Conservation (phyloP, 164 flowering plant species). For the Annona squamosa region DNA sequence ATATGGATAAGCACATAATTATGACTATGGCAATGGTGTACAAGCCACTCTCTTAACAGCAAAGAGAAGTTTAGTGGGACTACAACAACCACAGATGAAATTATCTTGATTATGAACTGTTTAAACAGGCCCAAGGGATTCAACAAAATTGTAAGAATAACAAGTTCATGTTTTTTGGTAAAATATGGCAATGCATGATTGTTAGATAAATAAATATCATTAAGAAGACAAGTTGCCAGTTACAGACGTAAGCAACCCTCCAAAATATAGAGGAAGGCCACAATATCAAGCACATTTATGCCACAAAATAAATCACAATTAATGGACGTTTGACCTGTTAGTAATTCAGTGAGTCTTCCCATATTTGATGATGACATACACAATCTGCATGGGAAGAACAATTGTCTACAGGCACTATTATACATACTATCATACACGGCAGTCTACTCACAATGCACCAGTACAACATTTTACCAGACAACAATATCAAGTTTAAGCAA, state of each 20-base stretch:
- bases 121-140: no score
- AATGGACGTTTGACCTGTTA: neutral
- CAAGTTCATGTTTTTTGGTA: neutral
- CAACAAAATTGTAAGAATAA: neutral
- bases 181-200: neutral
- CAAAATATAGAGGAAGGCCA: neutral
- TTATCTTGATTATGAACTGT: no score
- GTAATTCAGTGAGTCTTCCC: neutral
- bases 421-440: neutral
- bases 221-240: neutral
- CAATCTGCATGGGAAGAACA: neutral
- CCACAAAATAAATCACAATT: neutral
- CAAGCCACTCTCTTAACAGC: neutral
- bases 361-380: neutral
- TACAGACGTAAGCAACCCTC: neutral
- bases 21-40: neutral
- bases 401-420: neutral
- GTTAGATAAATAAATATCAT: no score
- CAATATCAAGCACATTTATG: neutral
- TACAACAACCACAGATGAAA: no score
- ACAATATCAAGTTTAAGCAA: neutral
- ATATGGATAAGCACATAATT: neutral
- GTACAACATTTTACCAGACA: neutral
- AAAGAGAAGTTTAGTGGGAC: neutral
- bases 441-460: neutral